Conservation (phyloP, 2,329 filamentous ascomycete genomes). For the Talaromyces pinophilus region DNA sequence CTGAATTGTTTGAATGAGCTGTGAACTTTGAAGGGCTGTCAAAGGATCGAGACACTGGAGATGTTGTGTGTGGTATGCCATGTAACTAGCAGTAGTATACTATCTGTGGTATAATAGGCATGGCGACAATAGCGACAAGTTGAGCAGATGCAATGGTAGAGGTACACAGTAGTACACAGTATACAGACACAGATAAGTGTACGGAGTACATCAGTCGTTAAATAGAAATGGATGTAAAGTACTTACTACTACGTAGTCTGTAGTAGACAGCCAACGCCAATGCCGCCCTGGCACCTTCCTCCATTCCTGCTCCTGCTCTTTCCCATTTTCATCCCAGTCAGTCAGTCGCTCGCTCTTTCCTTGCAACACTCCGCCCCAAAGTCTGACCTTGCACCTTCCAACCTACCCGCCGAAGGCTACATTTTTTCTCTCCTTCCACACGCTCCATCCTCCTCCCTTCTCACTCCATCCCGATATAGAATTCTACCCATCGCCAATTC, state of each 20-base stretch:
- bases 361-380: slow-evolving; percentile 9
- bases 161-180: neutral
- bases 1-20: neutral
- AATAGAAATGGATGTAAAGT: neutral
- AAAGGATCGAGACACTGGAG: neutral
- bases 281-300: neutral
- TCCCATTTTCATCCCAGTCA: slow-evolving; percentile 24
- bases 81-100: neutral
- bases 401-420: neutral
- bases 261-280: neutral
- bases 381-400: slow-evolving; percentile 9
- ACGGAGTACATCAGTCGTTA: neutral
- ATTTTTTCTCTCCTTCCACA: slow-evolving; percentile 18
- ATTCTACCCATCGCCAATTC: slow-evolving; percentile 17
- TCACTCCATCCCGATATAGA: slow-evolving; percentile 20
- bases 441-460: slow-evolving; percentile 21
- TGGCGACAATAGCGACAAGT: neutral
- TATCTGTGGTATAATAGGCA: neutral
- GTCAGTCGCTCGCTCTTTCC: slow-evolving; percentile 17
- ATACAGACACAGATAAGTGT: neutral
- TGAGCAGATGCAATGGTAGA: neutral
- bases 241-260: neutral
- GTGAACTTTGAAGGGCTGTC: neutral
- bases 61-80: neutral
- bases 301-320: slow-evolving; percentile 19